phyloP scores from a whole-genome alignment of 31 red algal genomes.

The Porphyra umbilicalis region DNA sequence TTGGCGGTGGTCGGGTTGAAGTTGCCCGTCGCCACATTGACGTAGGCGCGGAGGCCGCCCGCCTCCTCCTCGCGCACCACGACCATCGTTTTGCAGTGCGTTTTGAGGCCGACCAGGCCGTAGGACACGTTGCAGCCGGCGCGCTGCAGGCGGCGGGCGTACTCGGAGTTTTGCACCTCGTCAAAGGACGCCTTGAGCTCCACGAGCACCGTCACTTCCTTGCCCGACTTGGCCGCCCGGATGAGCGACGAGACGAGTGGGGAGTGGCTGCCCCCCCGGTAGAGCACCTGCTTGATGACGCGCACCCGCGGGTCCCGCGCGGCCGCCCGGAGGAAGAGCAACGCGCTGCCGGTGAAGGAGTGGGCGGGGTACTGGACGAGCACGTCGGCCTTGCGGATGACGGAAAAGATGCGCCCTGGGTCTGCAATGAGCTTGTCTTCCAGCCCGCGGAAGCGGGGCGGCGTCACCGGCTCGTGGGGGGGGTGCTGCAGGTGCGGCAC shows the following conservation, averaged over 20 bases:
- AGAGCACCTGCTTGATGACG: slow-evolving; percentile 78
- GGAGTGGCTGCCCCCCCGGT: slow-evolving; percentile 85
- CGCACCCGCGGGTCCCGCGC: slow-evolving; percentile 64
- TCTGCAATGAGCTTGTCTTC: slow-evolving; percentile 36
- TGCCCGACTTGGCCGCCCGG: slow-evolving; percentile 81
- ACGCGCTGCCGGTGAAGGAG: slow-evolving; percentile 69
- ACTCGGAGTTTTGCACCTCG: slow-evolving; percentile 85
- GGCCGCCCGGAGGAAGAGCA: slow-evolving; percentile 79
- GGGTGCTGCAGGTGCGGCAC: slow-evolving; percentile 65
- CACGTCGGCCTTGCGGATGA: slow-evolving; percentile 66
- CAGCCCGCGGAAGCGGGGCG: slow-evolving; percentile 40
- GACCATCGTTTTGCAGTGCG: slow-evolving; percentile 89
- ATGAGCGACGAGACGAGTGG: slow-evolving; percentile 80
- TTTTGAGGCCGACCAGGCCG: slow-evolving; percentile 83
- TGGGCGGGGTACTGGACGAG: slow-evolving; percentile 75
- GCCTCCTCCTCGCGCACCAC: slow-evolving; percentile 83
- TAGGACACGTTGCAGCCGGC: slow-evolving; percentile 93
- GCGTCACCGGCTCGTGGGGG: slow-evolving; percentile 55
- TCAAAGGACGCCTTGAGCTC: slow-evolving; percentile 96
- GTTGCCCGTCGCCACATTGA: slow-evolving; percentile 90
- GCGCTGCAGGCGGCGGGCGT: slow-evolving; percentile 61
- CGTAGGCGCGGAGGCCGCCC: slow-evolving; percentile 50
- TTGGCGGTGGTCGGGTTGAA: slow-evolving; percentile 92
- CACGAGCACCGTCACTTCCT: slow-evolving; percentile 90
- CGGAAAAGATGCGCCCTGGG: slow-evolving; percentile 67